Base-by-base conservation (phyloP, 2,329 filamentous ascomycete genomes). In the Fusarium foetens region DNA sequence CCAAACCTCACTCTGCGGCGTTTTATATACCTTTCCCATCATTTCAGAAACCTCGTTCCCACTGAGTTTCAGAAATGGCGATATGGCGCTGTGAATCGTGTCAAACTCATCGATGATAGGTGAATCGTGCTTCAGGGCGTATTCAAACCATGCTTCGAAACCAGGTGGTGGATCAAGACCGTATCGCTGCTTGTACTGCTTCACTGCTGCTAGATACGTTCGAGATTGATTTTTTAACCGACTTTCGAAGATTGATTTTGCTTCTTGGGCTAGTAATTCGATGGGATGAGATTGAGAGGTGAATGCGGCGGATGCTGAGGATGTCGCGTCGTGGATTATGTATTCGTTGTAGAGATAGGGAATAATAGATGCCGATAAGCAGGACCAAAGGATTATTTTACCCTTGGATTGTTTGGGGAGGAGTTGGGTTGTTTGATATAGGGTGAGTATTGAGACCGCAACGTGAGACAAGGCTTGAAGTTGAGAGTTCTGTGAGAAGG, bases 41-140 rank as follows among this genome's bases (percentile, higher is more conserved):
- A 74, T 64, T 6, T 77, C 46, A 0, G 45, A 21, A 5, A 84
- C 59, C 14, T 83, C 78, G 1, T 71, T 64, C 0, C 83, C 84
- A 35, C 79, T 82, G 0, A 86, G 35, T 8, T 66, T 78, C 63
- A 80, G 79, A 42, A 87, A 84, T 0, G 85, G 86, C 0, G 77
- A 74, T 3, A 88, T 70, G 0, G 77, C 66, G 1, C 83, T 64
- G 43, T 81, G 75, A 5, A 88, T 84, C 1, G 73, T 78, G 42
- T 88, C 84, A 33, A 85, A 88, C 6, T 87, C 83, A 63, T 88
- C 86, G 36, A 88, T 86, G n/a, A 87, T 80, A 0, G 79, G 79
- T 1, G 85, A 86, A 5, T 82, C 36, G 3, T 84, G 76, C 1
- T 71, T 68, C 4, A 72, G 54, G 1, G 86, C 85, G 52, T 81